Percentiles rank a stretch among this genome's conserved stretches.
phyloP scores from a whole-genome alignment of 352 stramenopile species.

The Globisporangium cystogenes region DNA sequence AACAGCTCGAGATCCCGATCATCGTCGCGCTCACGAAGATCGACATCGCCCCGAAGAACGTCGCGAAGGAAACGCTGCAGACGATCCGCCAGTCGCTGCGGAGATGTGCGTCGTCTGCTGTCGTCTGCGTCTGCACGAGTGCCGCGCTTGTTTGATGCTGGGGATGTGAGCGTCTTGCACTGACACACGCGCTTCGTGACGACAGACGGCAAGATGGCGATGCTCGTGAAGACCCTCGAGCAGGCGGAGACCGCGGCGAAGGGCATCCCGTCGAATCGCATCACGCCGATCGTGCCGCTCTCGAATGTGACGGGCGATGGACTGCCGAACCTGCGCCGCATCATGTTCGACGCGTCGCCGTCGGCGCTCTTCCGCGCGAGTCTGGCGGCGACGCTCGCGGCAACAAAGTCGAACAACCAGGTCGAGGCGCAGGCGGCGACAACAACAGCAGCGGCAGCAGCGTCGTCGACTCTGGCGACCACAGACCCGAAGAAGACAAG shows the following conservation, averaged over 20 bases:
- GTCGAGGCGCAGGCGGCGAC: constrained; percentile 17
- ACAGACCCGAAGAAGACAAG: constrained; percentile 1
- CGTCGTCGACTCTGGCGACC: background rate
- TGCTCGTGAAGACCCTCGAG: constrained; percentile 88
- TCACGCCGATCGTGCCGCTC: constrained; percentile 96
- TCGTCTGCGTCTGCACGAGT: too few species aligned
- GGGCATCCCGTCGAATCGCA: constrained; percentile 85
- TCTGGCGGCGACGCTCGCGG: constrained; percentile 54
- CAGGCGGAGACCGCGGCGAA: constrained; percentile 87
- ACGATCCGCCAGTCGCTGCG: constrained; percentile 86
- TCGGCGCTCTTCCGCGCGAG: constrained; percentile 67
- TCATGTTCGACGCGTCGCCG: constrained; percentile 66
- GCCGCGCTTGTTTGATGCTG: too few species aligned
- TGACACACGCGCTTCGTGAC: background rate
- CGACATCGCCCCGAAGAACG: constrained; percentile 90
- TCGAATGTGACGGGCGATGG: constrained; percentile 98
- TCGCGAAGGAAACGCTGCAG: constrained; percentile 90
- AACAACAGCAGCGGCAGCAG: constrained; percentile 1
- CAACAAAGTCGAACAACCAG: constrained; percentile 54
- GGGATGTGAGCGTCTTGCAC: background rate
- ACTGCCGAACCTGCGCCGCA: constrained; percentile 64
- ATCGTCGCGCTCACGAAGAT: constrained; percentile 95
- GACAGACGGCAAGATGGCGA: constrained; percentile 89
- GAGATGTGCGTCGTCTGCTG: constrained; percentile 34
- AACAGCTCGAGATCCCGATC: constrained; percentile 88